Conservation (phyloP, 179 eudicot genomes). For the Heliamphora pulchella region DNA sequence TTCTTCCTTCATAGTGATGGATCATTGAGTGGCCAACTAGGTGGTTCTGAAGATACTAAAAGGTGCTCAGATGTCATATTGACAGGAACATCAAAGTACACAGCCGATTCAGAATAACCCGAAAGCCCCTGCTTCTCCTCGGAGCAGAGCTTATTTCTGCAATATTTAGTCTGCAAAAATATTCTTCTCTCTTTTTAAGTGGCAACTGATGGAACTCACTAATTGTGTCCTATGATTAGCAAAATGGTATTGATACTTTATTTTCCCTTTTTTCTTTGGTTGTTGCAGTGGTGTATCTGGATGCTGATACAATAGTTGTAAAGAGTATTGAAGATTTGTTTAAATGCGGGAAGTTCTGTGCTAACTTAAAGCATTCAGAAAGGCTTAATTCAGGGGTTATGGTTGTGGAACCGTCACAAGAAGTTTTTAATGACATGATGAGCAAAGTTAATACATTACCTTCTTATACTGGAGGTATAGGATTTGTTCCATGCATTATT, state of each 20-base stretch:
- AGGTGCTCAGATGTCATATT: not conserved
- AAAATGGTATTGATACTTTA: not conserved
- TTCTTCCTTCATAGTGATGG: not conserved
- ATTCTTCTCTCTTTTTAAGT: not conserved
- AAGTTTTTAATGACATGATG: slow-evolving; percentile 78
- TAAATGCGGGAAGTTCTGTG: slow-evolving; percentile 89
- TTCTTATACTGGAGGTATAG: slow-evolving; percentile 93
- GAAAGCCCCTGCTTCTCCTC: not conserved
- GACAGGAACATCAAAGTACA: not conserved
- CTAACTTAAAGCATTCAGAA: slow-evolving; percentile 95
- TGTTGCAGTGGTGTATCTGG: slow-evolving; percentile 90
- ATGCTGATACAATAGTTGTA: slow-evolving; percentile 94
- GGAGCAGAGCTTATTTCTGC: not conserved
- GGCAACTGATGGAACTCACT: not conserved
- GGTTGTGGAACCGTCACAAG: slow-evolving; percentile 89
- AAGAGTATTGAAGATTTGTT: slow-evolving; percentile 85
- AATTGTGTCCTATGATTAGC: not conserved
- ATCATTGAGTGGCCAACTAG: not conserved
- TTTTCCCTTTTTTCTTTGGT: slow-evolving; percentile 13
- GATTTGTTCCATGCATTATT: not conserved
- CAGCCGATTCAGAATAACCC: not conserved
- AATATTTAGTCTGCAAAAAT: not conserved
- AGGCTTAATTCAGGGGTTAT: slow-evolving; percentile 94
- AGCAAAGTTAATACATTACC: slow-evolving; percentile 64
- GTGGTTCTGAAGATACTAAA: not conserved